Conservation (phyloP, 345 rosid genomes). For the Sonneratia alba region DNA sequence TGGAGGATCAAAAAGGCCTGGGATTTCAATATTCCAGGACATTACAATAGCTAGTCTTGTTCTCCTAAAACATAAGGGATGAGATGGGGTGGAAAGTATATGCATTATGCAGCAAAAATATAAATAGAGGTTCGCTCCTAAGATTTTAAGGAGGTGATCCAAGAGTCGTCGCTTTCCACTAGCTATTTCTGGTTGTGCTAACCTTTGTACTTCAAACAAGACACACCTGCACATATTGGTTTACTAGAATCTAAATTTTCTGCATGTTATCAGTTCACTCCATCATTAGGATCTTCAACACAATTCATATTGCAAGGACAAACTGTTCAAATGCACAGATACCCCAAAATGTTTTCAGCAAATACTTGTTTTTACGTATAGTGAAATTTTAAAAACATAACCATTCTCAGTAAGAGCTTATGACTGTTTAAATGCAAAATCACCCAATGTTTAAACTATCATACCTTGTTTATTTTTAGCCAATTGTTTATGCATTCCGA, state of each 20-base stretch:
- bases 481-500: slow-evolving; percentile 88
- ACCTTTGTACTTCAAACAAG: slow-evolving; percentile 82
- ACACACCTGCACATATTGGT: slow-evolving; percentile 46
- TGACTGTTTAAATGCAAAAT: not conserved
- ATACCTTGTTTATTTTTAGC: slow-evolving; percentile 91
- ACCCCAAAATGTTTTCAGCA: not conserved
- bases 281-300: not conserved
- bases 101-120: too few relatives aligned
- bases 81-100: too few relatives aligned
- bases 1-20: too few relatives aligned
- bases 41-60: too few relatives aligned
- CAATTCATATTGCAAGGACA: not conserved
- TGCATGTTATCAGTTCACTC: too few relatives aligned
- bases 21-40: too few relatives aligned
- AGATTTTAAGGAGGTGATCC: not conserved
- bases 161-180: slow-evolving; percentile 7
- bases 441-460: not conserved
- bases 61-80: too few relatives aligned
- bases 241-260: not conserved
- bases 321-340: too few relatives aligned
- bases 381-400: not conserved
- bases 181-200: slow-evolving; percentile 49
- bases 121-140: not conserved
- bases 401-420: not conserved
- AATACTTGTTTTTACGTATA: too few relatives aligned